Conservation (phyloP, 1,284 basidiomycete genomes). For the Cerioporus squamosus region DNA sequence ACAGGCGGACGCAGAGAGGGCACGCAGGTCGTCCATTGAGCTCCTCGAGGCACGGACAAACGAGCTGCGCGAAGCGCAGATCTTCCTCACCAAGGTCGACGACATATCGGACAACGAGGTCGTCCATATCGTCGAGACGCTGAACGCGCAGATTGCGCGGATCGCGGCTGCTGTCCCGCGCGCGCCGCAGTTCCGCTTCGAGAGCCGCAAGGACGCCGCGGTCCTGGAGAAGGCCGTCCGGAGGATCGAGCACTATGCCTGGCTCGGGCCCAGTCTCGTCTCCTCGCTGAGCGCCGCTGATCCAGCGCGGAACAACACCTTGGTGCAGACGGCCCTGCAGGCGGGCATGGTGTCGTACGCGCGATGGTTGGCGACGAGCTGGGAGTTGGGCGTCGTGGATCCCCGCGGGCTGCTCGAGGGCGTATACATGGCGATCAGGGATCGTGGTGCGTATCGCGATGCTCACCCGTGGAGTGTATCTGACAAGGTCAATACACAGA, state of each 20-base stretch:
- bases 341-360: conserved; percentile 48
- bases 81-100: conserved; percentile 26
- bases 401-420: conserved; percentile 44
- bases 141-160: conserved; percentile 29
- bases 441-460: conserved; percentile 41
- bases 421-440: conserved; percentile 51
- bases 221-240: background rate
- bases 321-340: conserved; percentile 57
- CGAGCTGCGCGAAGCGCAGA: conserved; percentile 30
- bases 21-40: background rate
- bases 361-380: conserved; percentile 52
- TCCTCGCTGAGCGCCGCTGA: conserved; percentile 38
- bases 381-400: conserved; percentile 49
- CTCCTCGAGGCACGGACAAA: conserved; percentile 22
- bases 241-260: conserved; percentile 34
- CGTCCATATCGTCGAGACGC: conserved; percentile 16
- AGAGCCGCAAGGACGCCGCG: background rate
- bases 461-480: background rate
- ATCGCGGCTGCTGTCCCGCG: conserved; percentile 22
- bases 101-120: conserved; percentile 29
- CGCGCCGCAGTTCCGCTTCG: conserved; percentile 4
- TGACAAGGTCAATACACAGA: conserved; percentile 36
- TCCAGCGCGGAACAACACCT: conserved; percentile 46
- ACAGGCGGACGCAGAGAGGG: background rate
- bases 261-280: conserved; percentile 42